These are phyloP conservation scores for Bacidia gigantensis DNA, from an alignment of 495 filamentous ascomycete species.

Conservation along the genomic window DNA sequence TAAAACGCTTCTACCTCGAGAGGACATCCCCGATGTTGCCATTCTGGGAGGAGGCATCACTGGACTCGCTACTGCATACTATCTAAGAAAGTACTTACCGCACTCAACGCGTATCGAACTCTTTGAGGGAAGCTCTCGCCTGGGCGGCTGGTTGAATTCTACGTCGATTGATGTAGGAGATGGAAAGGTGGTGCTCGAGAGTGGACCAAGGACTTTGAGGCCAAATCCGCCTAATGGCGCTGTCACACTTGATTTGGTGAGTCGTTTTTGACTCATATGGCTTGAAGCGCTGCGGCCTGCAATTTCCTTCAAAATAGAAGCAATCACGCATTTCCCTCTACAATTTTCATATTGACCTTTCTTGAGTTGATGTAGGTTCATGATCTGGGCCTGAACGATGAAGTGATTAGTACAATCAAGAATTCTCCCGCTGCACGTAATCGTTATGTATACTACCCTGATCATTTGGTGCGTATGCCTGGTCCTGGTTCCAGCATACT, in stretches of 20 bases:
- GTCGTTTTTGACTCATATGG: neutral
- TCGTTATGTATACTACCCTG: slow-evolving; percentile 87
- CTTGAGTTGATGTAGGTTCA: slow-evolving; percentile 35
- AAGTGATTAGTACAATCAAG: slow-evolving; percentile 45
- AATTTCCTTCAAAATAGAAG: too few species aligned
- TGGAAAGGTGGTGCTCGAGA: slow-evolving; percentile 60
- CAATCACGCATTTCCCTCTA: too few species aligned
- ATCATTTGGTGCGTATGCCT: slow-evolving; percentile 67
- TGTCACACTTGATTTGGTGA: slow-evolving; percentile 44
- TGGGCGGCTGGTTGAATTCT: slow-evolving; percentile 80
- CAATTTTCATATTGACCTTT: neutral
- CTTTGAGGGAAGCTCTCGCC: slow-evolving; percentile 51
- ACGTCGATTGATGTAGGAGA: slow-evolving; percentile 45
- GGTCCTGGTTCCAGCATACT: slow-evolving; percentile 22
- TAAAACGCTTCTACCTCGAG: neutral
- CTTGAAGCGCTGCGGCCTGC: too few species aligned
- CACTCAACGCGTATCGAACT: slow-evolving; percentile 50
- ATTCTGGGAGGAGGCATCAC: slow-evolving; percentile 84
- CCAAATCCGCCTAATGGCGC: slow-evolving; percentile 33
- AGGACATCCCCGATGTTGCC: slow-evolving; percentile 37
- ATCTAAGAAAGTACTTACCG: slow-evolving; percentile 45
- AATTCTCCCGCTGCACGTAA: slow-evolving; percentile 37
- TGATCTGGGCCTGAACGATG: slow-evolving; percentile 44
- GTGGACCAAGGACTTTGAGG: slow-evolving; percentile 70
- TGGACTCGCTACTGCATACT: slow-evolving; percentile 70